Base-by-base conservation (phyloP, 2,329 filamentous ascomycete species). In the Botrytis medusae region DNA sequence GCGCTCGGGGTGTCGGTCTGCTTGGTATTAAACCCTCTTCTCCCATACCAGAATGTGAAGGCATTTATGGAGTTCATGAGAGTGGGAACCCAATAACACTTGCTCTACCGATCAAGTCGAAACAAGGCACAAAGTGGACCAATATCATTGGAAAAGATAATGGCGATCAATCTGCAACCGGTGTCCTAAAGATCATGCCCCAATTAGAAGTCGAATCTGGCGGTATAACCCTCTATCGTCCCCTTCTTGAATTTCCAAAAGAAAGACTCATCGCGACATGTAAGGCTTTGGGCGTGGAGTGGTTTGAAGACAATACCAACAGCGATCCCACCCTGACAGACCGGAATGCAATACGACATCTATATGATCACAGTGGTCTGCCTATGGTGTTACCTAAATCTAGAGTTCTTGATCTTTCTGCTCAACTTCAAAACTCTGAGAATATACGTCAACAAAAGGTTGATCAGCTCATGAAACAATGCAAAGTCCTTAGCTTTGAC, bases 251-350 rank as follows among this genome's bases (percentile, higher is more conserved):
- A 14, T 94, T 95, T 79, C 84, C 86, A 74, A 97, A 98, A 83
- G 86, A 89, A 69, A 85, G 91, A 51, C 85, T 98, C n/a, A 86
- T 91, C 61, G 88, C 89, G 2, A 94, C 93, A 0, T 98, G 95
- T 79, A 82, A 90, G 74, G 84, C 87, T n/a, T 87, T 90, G 76
- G 82, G 85, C 0, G 83, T 97, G 16, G 83, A 84, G 0, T 98
- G 93, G 92, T 93, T 94, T 75, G 93, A 96, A 80, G 96, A 99
- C 80, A 84, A 85, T 60, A 98, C 95, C 2, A 99, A 99, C 79
- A 82, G 85, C 25, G 92, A 98, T 78, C 87, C 85, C 14, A 94
- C 91, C 0, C 83, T 97, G 74, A 97, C 96, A 0, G 83, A 87
- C 62, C 89, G 96, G 54, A 99, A 99, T 79, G 90, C 95, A 0